Evolutionary conservation across 1,284 basidiomycete species (phyloP), one percentile per base, ranked within the genome.

Genomic region (Ganoderma sinense): DNA sequence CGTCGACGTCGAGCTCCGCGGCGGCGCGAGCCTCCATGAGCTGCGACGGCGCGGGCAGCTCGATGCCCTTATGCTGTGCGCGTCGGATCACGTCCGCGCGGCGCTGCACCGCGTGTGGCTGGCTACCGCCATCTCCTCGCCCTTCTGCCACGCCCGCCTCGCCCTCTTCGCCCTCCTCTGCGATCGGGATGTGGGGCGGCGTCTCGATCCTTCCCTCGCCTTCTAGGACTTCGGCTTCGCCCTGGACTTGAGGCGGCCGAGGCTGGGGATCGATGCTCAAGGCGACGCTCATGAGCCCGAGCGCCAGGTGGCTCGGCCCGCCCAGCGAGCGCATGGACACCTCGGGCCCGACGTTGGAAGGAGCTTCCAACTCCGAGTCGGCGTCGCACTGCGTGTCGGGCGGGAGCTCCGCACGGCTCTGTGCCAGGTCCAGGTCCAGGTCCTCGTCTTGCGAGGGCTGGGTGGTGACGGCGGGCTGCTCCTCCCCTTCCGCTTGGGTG

Each of bases 71-170:
- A 33, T 76, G 79, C 64, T 83, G 82, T 2, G 79, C 80, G 6
- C 84, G 79, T 6, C 83, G 80, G 4, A 88, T 73, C 0, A 89
- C 82, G 55, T 86, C 80, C 72, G 84, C 84, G 5, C 86, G 84
- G 39, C 88, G 84, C 70, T 85, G 84, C 3, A 89, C 80, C 3
- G 79, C 81, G 2, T 74, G 76, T 39, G 78, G 72, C 56, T 75
- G 78, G 16, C 76, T 48, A 20, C 53, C 67, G 14, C 55, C 65
- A 45, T 59, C 62, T 10, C 41, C 39, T 11, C 10, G 14, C 53
- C 14, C 29, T 23, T 40, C 23, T 0, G 4, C 29, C 3, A 20
- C n/a, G 20, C n/a, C 36, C 13, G 67, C 48, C 0, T 11, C 45
- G 20, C 10, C 43, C 20, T 58, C 48, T 33, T 67, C 48, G 29